Conservation (phyloP, 805 yeast species). For the Diddensiella transvaalensis region DNA sequence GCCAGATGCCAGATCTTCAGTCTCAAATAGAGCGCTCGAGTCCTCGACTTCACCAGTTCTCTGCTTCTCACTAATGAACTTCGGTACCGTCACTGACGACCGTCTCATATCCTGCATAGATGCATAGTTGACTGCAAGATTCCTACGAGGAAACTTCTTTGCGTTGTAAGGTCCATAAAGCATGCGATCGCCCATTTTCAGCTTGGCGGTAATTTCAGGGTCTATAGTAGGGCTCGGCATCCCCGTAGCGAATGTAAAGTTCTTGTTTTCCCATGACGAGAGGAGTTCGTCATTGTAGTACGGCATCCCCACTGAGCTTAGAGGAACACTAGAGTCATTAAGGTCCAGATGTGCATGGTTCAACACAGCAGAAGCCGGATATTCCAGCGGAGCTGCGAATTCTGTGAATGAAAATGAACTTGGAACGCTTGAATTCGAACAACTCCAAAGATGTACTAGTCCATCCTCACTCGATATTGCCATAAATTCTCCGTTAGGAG, state of each 20-base stretch:
- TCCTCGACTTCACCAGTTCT: slow-evolving; percentile 30
- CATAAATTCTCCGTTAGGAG: slow-evolving; percentile 73
- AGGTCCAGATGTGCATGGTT: slow-evolving; percentile 22
- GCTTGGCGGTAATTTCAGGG: slow-evolving; percentile 41
- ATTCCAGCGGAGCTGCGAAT: slow-evolving; percentile 45
- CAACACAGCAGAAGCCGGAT: slow-evolving; percentile 30
- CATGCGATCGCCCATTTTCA: slow-evolving; percentile 38
- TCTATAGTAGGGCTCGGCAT: slow-evolving; percentile 56
- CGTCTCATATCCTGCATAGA: slow-evolving; percentile 26
- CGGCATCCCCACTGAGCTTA: slow-evolving; percentile 80
- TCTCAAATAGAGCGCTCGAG: slow-evolving; percentile 27
- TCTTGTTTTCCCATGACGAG: slow-evolving; percentile 67
- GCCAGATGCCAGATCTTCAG: slow-evolving; percentile 29
- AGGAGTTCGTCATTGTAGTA: slow-evolving; percentile 71
- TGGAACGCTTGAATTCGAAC: slow-evolving; percentile 41
- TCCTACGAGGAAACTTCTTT: slow-evolving; percentile 54
- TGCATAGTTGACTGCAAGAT: slow-evolving; percentile 35
- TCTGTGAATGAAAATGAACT: slow-evolving; percentile 49
- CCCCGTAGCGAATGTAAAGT: slow-evolving; percentile 52
- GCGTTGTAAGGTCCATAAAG: slow-evolving; percentile 51
- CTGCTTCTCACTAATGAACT: slow-evolving; percentile 59
- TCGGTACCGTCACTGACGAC: slow-evolving; percentile 36
- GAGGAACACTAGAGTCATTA: slow-evolving; percentile 49
- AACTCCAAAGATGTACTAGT: slow-evolving; percentile 64
- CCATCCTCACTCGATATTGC: slow-evolving; percentile 65